Evolutionary conservation across 192 early-diverging fungal species (phyloP), one percentile per base, ranked within the genome.

Genomic region (Coemansia sp.): DNA sequence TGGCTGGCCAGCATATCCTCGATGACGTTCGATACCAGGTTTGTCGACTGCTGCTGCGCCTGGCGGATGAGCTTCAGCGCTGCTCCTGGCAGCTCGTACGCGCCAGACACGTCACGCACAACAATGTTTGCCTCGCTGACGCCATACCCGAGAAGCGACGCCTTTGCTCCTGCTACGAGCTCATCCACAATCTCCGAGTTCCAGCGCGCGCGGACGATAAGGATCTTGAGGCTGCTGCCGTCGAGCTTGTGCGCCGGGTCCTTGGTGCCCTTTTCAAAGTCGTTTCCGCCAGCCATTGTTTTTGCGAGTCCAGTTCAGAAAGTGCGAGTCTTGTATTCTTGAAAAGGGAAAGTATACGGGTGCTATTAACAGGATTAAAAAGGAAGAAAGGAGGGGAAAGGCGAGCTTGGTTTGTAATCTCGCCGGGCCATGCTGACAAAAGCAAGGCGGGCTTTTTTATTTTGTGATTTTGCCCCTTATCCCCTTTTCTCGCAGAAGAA

Each of bases 131-230:
- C 81, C 27, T 75, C 63, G 29, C 64, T 53, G 42, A 99, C 96
- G 6, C 85, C 79, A 67, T 88, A 80, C 37, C 84, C 72, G 22
- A 81, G 72, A 61, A 99, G 85, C 11, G 89, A 85, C 2, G 84
- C 72, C 22, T 76, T 66, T 14, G 91, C 83, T 11, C 92, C 93
- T 8, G 83, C 53, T 15, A 97, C 91, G 13, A 99, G 85, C 11
- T 85, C 82, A 15, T 93, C 84, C 22, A 99, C 95, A 25, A 99
- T 87, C 47, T 84, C 68, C 19, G 72, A 56, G 81, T 99, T 99
- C 96, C 97, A 99, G 52, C 95, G 90, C 15, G 96, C 92, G 70
- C 93, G 95, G 40, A 98, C 90, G 41, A 93, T 89, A 45, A 91
- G 84, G 28, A 93, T 70, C 56, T 85, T 86, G 30, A 92, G 83